Percentiles rank a stretch among this genome's conserved stretches.
phyloP scores from a whole-genome alignment of 306 rosid genomes.

The Pyrus communis region DNA sequence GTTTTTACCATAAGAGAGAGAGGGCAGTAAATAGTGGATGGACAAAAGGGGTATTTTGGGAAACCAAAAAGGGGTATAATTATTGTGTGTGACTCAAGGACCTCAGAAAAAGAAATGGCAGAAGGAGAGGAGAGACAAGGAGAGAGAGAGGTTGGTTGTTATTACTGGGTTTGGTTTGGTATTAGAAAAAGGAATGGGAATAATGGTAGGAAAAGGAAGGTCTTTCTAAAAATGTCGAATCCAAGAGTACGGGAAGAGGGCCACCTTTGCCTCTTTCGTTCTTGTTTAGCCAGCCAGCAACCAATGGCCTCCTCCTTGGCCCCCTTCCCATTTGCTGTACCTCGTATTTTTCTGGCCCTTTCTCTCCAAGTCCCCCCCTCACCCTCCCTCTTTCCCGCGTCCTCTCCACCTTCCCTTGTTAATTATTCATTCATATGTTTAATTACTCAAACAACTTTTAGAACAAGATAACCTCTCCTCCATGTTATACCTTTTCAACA shows the following conservation, averaged over 20 bases:
- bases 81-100: not conserved
- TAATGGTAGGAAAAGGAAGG: slow-evolving; percentile 54
- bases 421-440: not conserved
- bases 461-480: not conserved
- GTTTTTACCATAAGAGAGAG: slow-evolving; percentile 26
- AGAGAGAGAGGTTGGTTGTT: not conserved
- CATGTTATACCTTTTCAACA: not conserved
- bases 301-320: slow-evolving; percentile 21
- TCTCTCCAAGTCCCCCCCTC: slow-evolving; percentile 9
- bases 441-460: not conserved
- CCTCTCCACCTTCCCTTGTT: not conserved
- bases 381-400: slow-evolving; percentile 22
- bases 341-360: slow-evolving; percentile 69
- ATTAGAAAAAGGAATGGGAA: slow-evolving; percentile 50
- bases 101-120: not conserved
- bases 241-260: slow-evolving; percentile 97
- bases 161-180: slow-evolving; percentile 20
- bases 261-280: slow-evolving; percentile 73
- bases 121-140: not conserved
- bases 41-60: slow-evolving; percentile 27
- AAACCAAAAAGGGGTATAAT: not conserved
- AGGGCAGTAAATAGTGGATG: slow-evolving; percentile 4
- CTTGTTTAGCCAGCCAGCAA: slow-evolving; percentile 13
- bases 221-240: slow-evolving; percentile 74
- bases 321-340: slow-evolving; percentile 39